These are phyloP conservation scores for Lantana camara DNA, from an alignment of 257 asterid species.

Conservation along the genomic window DNA sequence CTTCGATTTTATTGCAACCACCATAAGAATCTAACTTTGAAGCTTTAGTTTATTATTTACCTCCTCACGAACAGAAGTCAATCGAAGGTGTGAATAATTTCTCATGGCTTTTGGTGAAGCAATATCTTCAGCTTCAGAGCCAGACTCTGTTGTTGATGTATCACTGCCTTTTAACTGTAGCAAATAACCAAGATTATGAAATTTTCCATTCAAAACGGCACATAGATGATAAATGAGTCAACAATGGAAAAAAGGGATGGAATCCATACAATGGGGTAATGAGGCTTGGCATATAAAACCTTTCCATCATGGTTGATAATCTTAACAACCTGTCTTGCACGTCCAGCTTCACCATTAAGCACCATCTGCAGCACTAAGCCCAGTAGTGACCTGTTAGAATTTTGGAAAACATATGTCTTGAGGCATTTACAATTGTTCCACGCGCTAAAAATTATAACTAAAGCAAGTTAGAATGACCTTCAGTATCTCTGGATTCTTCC, in stretches of 20 bases:
- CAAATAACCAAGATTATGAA: slow-evolving; percentile 17
- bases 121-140: slow-evolving; percentile 85
- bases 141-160: slow-evolving; percentile 79
- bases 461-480: slow-evolving; percentile 46
- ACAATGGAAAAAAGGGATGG: slow-evolving; percentile 12
- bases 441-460: slow-evolving; percentile 2
- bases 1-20: background rate
- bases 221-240: background rate
- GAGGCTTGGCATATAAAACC: slow-evolving; percentile 94
- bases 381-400: slow-evolving; percentile 14
- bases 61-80: slow-evolving; percentile 85
- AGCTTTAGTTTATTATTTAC: slow-evolving; percentile 34
- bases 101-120: slow-evolving; percentile 64
- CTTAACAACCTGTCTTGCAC: slow-evolving; percentile 89
- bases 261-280: slow-evolving; percentile 58
- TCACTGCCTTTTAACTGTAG: slow-evolving; percentile 65
- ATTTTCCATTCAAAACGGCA: background rate
- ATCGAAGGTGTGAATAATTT: slow-evolving; percentile 56
- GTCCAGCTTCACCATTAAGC: slow-evolving; percentile 72
- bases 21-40: slow-evolving; percentile 25
- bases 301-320: slow-evolving; percentile 91
- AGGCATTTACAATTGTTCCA: slow-evolving; percentile 11
- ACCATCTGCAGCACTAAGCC: slow-evolving; percentile 65
- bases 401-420: background rate
- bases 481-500: slow-evolving; percentile 73